A percentile compares a stretch with the other conserved stretches of the same genome.
phyloP scores from a whole-genome alignment of 306 rosid genomes.

The Castanea crenata region DNA sequence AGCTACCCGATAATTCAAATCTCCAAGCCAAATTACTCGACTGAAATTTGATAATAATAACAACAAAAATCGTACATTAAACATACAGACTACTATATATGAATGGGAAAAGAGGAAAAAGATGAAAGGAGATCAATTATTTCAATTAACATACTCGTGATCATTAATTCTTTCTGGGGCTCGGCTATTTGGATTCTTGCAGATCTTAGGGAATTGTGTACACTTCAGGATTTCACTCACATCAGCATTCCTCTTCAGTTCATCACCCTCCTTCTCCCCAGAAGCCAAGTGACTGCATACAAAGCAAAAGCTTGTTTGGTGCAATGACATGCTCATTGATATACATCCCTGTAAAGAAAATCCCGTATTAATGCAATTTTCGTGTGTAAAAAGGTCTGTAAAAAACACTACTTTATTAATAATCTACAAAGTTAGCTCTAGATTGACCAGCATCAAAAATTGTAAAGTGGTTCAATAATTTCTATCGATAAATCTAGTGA shows the following conservation, averaged over 20 bases:
- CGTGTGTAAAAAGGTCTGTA: too few relatives aligned
- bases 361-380: too few relatives aligned
- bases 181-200: slow-evolving; percentile 57
- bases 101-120: neutral
- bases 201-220: slow-evolving; percentile 68
- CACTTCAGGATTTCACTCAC: slow-evolving; percentile 75
- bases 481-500: neutral
- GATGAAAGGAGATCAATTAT: neutral
- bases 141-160: slow-evolving; percentile 60
- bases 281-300: slow-evolving; percentile 97
- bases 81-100: neutral
- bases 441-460: neutral
- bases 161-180: slow-evolving; percentile 73
- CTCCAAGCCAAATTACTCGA: slow-evolving; percentile 91
- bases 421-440: neutral
- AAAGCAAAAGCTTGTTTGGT: slow-evolving; percentile 88
- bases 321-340: slow-evolving; percentile 90
- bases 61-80: neutral
- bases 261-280: slow-evolving; percentile 97
- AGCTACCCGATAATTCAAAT: slow-evolving; percentile 82
- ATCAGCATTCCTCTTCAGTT: slow-evolving; percentile 76
- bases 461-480: neutral
- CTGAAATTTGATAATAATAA: slow-evolving; percentile 32
- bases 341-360: slow-evolving; percentile 79
- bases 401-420: neutral